These are phyloP conservation scores for Pleoardoris graminearum DNA, from an alignment of 2,329 filamentous ascomycete genomes.

Conservation along the genomic window DNA sequence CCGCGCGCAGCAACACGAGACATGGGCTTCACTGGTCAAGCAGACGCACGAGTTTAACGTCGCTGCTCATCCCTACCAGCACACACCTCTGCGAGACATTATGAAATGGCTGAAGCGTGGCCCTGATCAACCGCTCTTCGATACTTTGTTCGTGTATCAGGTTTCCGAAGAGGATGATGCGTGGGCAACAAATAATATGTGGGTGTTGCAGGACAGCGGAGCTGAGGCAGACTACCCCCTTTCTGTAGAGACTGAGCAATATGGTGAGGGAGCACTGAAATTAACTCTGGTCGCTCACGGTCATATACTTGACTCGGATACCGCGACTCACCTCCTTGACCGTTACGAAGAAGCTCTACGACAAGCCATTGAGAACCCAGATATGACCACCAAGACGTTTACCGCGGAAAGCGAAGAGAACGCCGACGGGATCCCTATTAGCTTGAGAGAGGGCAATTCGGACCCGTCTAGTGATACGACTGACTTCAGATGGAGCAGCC, in stretches of 20 bases:
- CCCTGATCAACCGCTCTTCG: slow-evolving; percentile 62
- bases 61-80: slow-evolving; percentile 70
- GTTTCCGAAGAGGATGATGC: slow-evolving; percentile 37
- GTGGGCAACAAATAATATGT: slow-evolving; percentile 49
- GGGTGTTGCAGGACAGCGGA: slow-evolving; percentile 54
- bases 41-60: slow-evolving; percentile 73
- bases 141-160: slow-evolving; percentile 83
- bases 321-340: slow-evolving; percentile 47
- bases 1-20: slow-evolving; percentile 49
- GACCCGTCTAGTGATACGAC: not conserved
- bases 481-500: slow-evolving; percentile 62
- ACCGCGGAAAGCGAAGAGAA: slow-evolving; percentile 11
- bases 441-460: not conserved
- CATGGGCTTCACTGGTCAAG: slow-evolving; percentile 64
- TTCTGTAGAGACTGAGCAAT: slow-evolving; percentile 72
- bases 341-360: slow-evolving; percentile 49
- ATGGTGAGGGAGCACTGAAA: slow-evolving; percentile 52
- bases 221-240: slow-evolving; percentile 69
- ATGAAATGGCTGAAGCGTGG: slow-evolving; percentile 73
- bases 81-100: slow-evolving; percentile 76
- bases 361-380: slow-evolving; percentile 41
- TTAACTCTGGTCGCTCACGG: slow-evolving; percentile 65
- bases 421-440: not conserved
- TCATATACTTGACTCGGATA: slow-evolving; percentile 43
- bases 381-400: slow-evolving; percentile 19